phyloP scores from a whole-genome alignment of 768 basidiomycete genomes.

The Mycena rebaudengoi region DNA sequence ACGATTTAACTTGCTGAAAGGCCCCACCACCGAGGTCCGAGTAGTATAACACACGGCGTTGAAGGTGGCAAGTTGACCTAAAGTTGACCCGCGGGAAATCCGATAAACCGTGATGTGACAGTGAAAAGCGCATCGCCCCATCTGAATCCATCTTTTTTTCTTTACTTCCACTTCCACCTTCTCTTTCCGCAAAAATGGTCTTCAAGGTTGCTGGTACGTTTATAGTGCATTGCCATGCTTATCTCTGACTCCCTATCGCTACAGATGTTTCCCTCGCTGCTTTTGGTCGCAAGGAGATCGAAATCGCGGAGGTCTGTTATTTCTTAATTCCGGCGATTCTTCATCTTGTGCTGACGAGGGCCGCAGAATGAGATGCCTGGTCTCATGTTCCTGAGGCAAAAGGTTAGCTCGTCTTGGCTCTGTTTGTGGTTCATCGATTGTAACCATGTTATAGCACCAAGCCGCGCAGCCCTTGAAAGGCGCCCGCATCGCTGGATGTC shows the following conservation, averaged over 20 bases:
- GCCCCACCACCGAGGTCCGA: too few species aligned
- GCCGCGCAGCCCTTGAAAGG: slow-evolving; percentile 88
- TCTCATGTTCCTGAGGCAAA: slow-evolving; percentile 90
- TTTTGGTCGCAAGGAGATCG: slow-evolving; percentile 99
- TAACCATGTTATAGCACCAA: slow-evolving; percentile 63
- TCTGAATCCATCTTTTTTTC: slow-evolving; percentile 33
- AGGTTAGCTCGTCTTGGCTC: slow-evolving; percentile 56
- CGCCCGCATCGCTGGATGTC: slow-evolving; percentile 96
- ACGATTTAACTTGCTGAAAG: too few species aligned
- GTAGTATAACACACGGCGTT: too few species aligned
- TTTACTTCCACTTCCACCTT: slow-evolving; percentile 6
- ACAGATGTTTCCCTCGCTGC: slow-evolving; percentile 95
- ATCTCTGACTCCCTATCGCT: slow-evolving; percentile 17
- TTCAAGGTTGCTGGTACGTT: slow-evolving; percentile 89
- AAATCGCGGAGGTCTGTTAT: slow-evolving; percentile 89
- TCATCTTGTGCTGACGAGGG: slow-evolving; percentile 23
- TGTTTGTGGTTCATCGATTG: neutral
- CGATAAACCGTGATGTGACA: neutral
- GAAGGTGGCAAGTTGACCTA: too few species aligned
- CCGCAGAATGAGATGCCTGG: slow-evolving; percentile 93
- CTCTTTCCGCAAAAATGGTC: slow-evolving; percentile 61
- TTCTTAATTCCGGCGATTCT: slow-evolving; percentile 25
- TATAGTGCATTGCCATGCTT: neutral
- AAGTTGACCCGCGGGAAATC: slow-evolving; percentile 16
- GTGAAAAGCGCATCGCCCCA: slow-evolving; percentile 16